phyloP scores from a whole-genome alignment of 495 filamentous ascomycete species.

The Neurospora sp. region DNA sequence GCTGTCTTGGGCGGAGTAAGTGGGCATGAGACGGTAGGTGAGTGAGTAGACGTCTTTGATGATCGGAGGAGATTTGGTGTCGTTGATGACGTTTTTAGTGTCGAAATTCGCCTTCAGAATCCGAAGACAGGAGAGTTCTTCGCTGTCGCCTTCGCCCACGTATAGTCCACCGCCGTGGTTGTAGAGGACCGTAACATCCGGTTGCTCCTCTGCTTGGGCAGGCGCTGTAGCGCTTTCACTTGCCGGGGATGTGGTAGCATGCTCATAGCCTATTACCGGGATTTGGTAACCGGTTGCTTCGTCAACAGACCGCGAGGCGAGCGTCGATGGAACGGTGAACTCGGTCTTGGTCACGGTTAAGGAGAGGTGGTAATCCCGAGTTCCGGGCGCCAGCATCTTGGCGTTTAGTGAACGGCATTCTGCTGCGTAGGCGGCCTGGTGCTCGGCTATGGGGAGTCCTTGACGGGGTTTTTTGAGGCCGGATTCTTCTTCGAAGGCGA shows the following conservation, averaged over 20 bases:
- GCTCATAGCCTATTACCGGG: neutral
- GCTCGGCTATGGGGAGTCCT: neutral
- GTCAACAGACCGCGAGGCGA: neutral
- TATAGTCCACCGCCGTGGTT: constrained; percentile 24
- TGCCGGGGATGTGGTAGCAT: neutral
- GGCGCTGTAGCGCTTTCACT: neutral
- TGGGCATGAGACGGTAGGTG: constrained; percentile 20
- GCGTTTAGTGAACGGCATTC: constrained; percentile 5
- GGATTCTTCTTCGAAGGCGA: constrained; percentile 1
- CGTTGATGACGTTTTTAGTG: too few relatives aligned
- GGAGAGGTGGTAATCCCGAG: constrained; percentile 5
- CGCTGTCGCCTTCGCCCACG: constrained; percentile 22
- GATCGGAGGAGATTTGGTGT: neutral
- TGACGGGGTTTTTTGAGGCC: neutral
- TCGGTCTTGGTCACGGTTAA: neutral
- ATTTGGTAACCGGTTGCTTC: neutral
- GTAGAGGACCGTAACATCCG: constrained; percentile 12
- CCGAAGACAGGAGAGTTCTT: constrained; percentile 24
- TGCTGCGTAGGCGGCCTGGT: constrained; percentile 6
- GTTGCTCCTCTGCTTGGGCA: neutral
- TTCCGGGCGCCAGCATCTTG: neutral
- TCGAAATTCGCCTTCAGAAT: constrained; percentile 16
- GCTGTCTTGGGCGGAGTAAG: constrained; percentile 13
- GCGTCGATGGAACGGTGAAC: constrained; percentile 3
- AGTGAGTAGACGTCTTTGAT: constrained; percentile 15